Conservation (phyloP, 1,139 yeast species). For the Blastobotrys niveus region DNA sequence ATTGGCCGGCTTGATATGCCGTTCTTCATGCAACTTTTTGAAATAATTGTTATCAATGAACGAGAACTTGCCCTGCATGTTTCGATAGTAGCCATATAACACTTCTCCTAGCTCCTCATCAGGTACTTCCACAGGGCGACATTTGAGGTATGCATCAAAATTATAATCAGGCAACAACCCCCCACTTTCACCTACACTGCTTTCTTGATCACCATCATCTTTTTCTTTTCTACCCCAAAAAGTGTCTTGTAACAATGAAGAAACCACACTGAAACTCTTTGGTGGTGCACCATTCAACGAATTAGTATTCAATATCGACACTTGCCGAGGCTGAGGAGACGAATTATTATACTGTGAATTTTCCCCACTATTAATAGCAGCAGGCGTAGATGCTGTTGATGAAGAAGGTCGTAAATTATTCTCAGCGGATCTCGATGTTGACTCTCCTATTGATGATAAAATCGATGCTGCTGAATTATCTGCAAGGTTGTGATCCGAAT, state of each 20-base stretch:
- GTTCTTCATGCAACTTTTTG: constrained; percentile 20
- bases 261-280: constrained; percentile 29
- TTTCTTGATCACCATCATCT: constrained; percentile 3
- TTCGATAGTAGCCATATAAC: constrained; percentile 20
- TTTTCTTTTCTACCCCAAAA: constrained; percentile 24
- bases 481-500: too few species aligned
- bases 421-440: not conserved
- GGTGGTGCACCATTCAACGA: constrained; percentile 23
- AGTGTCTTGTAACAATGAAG: constrained; percentile 28
- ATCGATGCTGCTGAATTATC: too few species aligned
- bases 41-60: constrained; percentile 23
- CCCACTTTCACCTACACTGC: constrained; percentile 15
- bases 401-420: constrained; percentile 1
- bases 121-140: constrained; percentile 21
- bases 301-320: constrained; percentile 20
- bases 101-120: constrained; percentile 20
- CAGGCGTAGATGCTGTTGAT: not conserved
- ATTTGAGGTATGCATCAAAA: constrained; percentile 25
- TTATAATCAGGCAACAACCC: constrained; percentile 28
- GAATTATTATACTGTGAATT: too few species aligned
- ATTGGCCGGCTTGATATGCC: constrained; percentile 19
- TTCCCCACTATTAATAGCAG: too few species aligned
- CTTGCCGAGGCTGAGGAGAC: constrained; percentile 1
- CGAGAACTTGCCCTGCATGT: constrained; percentile 23
- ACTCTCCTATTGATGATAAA: too few species aligned